Base-by-base conservation (phyloP, 1,139 yeast genomes). In the Kurtzmaniella quercitrusa region DNA sequence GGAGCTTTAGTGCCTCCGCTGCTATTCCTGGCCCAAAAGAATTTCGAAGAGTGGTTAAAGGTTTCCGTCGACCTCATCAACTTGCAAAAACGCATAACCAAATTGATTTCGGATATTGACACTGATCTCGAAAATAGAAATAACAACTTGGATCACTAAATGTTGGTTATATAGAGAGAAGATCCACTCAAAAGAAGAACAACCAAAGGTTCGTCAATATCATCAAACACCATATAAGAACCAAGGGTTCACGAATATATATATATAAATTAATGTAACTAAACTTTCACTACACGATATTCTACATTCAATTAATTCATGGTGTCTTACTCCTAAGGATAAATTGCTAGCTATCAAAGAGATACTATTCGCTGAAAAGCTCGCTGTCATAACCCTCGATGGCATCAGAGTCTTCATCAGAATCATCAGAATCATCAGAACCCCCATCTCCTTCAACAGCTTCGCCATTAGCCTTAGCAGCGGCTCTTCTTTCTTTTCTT, bases 401-500 rank as follows among this genome's bases (percentile, higher is more conserved):
- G 41, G 66, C 66, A 6, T 65, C 65, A 36, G 19, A n/a, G 26
- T 34, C 37, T 19, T 57, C 66, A 45, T 65, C 68, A 15, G 50
- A 48, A 40, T 57, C 59, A 36, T 34, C 37, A n/a, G 52, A 59
- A 39, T 38, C 47, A 8, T 47, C 57, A 28, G 40, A 47, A 8
- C 40, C 43, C 42, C 42, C 51, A 4, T 53, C 62, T 11, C 46
- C 61, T 17, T 49, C 57, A 33, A 56, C 64, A n/a, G 50, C 65
- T 3, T 47, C 55, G 21, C 56, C 63, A 30, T 14, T 14, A 7
- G 34, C 34, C 18, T 30, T 16, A 14, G 16, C 34, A 30, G 18
- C 34, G 15, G 34, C 72, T 56, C 85, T 85, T 54, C 94, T 79
- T 51, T 80, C 81, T 56, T 83, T 82, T 67, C 84, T 86, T 12